Evolutionary conservation across 495 filamentous ascomycete species (phyloP), one percentile per base, ranked within the genome.

Genomic region (Clavariopsis aquatica): DNA sequence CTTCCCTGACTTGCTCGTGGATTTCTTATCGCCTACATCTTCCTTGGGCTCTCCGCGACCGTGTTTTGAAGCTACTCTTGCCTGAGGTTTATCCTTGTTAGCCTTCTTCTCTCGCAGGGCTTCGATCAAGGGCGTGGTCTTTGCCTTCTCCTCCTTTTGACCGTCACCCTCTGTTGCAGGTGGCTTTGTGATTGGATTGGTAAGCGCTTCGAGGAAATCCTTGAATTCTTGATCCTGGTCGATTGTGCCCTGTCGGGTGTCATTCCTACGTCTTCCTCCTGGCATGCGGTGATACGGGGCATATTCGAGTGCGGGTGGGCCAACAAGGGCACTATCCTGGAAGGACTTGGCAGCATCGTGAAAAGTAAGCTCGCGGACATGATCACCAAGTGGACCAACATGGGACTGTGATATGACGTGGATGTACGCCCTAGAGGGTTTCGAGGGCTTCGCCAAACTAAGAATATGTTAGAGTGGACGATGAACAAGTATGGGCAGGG

Each of bases 161-260:
- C 65, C 45, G 31, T 80, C 76, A 15, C 76, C 74, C 19, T 85
- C 83, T 12, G 81, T 79, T 36, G 88, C 87, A 1, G 83, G 77
- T 3, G 83, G 74, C 63, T 83, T 87, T 7, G 79, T 76, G 28
- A 89, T 83, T 0, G 92, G 92, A 54, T 90, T 88, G 2, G 92
- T 94, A 9, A 96, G 82, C 52, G 84, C 87, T 74, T 95, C 90
- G 7, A 98, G 83, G 71, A 98, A 98, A 22, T 84, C 84, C 76
- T 96, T 95, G 66, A 98, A 98, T 60, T 98, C 94, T 0, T 88
- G 85, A 73, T 98, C 94, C 69, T 93, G 91, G 68, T 98, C 94
- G 61, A 98, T 97, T 5, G 91, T 95, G 46, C 95, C 94, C 73
- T 96, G 90, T 2, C 93, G 87, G 61, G 84, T 84, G 80, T 98